Base-by-base conservation (phyloP, 768 basidiomycete species). In the Panellus pusillus region DNA sequence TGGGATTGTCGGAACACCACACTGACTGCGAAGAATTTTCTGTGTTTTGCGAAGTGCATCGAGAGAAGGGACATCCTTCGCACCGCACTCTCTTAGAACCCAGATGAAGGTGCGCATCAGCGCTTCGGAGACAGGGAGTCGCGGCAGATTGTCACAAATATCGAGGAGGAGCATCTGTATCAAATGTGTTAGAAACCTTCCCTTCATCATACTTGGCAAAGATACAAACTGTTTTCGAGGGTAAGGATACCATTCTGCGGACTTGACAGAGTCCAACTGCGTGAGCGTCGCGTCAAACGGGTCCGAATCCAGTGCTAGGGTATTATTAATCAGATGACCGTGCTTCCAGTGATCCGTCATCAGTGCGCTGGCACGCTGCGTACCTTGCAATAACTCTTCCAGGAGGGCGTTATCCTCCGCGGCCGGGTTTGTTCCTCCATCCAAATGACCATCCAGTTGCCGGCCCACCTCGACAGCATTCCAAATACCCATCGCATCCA, bases 111-210 rank as follows among this genome's bases (percentile, higher is more conserved):
- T 38, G 7, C 42, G 27, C 57, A 66, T 57, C 29, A 54, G 18
- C 1, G 57, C 28, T 13, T 53, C 32, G 2, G 63, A 66, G 6
- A 66, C 27, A 2, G 60, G 59, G 7, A 57, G 47, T 2, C 65
- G 59, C 4, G 63, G 61, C 15, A 66, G 51, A 50, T 63, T 66
- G 36, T 63, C 60, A 12, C 58, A 18, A 14, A 52, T 57, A 47
- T 66, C 62, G 7, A 65, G 54, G 15, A 66, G 47, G 37, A 66
- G 53, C 53, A 62, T 55, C 65, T 62, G 24, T 6, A 3, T n/a
- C 15, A n/a, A n/a, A 35, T 11, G 18, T 17, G 43, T 41, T 15
- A 43, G 6, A 37, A 28, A 27, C 24, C 24, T 24, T 24, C 24
- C 24, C 9, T 43, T 20, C 11, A 50, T 27, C 3, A 17, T 1